These are phyloP conservation scores for Oldenlandia corymbosa DNA, from an alignment of 257 asterid species.

Conservation along the genomic window DNA sequence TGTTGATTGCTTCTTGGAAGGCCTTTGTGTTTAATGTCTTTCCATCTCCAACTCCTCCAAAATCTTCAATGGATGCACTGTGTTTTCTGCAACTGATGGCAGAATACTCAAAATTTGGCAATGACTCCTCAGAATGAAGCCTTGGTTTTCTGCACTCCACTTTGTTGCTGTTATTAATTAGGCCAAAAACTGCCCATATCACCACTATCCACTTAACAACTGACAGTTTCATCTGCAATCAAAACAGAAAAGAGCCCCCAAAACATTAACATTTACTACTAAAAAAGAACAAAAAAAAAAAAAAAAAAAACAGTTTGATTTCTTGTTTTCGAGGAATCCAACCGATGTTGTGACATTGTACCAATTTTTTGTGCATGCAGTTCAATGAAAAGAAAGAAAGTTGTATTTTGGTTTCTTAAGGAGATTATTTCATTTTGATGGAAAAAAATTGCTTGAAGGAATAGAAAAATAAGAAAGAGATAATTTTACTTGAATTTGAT, in stretches of 20 bases:
- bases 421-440: neutral
- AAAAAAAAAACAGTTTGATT: neutral
- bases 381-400: neutral
- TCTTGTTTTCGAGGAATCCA: neutral
- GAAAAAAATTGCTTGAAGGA: no score
- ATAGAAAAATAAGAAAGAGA: neutral
- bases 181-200: conserved; percentile 19
- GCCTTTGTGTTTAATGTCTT: conserved; percentile 65
- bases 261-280: neutral
- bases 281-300: no score
- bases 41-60: conserved; percentile 89
- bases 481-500: conserved; percentile 29
- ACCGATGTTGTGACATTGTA: neutral
- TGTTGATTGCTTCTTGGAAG: conserved; percentile 54
- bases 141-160: conserved; percentile 44
- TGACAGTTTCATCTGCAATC: conserved; percentile 23
- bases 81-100: conserved; percentile 78
- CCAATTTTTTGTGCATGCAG: neutral
- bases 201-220: conserved; percentile 15
- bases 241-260: neutral
- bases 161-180: conserved; percentile 13
- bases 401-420: neutral
- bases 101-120: conserved; percentile 37
- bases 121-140: neutral
- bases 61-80: conserved; percentile 70